Evolutionary conservation across 2,329 filamentous ascomycete genomes (phyloP).

Genomic region (Chrysoporthe deuterocubensis): DNA sequence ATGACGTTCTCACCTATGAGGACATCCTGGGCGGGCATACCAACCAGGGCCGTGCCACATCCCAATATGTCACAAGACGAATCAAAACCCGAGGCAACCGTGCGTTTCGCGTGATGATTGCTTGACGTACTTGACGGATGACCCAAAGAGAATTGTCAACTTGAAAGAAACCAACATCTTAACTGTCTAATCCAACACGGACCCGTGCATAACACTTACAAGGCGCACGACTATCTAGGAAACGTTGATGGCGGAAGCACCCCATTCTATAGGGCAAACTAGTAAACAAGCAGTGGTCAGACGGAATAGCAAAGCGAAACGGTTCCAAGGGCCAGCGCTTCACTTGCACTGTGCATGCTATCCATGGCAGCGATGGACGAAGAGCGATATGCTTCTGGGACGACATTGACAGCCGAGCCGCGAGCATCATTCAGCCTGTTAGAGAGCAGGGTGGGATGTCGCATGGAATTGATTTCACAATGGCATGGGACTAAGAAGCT

Average conservation of each 20-base stretch:
- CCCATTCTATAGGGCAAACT: background rate
- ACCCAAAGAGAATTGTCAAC: background rate
- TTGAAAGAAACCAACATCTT: background rate
- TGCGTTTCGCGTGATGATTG: background rate
- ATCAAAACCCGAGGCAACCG: background rate
- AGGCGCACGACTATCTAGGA: background rate
- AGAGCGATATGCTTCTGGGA: no score
- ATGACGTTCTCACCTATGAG: conserved; percentile 10
- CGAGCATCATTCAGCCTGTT: no score
- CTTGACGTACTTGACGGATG: background rate
- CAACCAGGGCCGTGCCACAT: conserved; percentile 6
- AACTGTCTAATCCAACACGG: background rate
- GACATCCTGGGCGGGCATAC: conserved; percentile 13
- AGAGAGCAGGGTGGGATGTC: background rate
- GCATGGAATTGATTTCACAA: background rate
- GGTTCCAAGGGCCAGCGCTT: background rate
- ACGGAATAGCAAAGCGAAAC: background rate
- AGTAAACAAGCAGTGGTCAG: background rate
- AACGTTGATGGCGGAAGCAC: background rate
- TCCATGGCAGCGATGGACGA: background rate
- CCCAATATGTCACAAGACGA: background rate
- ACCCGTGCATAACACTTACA: background rate
- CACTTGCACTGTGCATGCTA: background rate
- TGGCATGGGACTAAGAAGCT: background rate
- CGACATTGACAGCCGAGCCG: background rate